Evolutionary conservation across 345 rosid species (phyloP).

Genomic region (Populus euphratica): DNA sequence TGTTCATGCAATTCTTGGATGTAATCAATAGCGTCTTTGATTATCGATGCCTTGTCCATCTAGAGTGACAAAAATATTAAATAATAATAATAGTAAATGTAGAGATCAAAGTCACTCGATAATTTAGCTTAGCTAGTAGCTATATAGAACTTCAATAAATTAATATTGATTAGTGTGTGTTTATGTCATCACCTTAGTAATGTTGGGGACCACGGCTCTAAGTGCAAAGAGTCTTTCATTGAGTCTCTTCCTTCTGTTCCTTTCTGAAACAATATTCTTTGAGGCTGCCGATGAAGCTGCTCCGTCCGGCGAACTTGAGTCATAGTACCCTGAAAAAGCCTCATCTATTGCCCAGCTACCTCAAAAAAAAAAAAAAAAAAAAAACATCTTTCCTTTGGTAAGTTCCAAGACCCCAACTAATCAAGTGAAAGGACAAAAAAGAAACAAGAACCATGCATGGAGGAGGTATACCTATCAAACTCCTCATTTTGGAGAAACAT

Average conservation of each 20-base stretch:
- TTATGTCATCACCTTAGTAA: constrained; percentile 55
- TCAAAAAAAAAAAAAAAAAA: neutral
- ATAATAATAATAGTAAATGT: neutral
- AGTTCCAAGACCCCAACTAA: neutral
- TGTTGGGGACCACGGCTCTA: constrained; percentile 90
- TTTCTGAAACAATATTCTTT: constrained; percentile 83
- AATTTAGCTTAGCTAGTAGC: neutral
- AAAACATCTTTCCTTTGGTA: neutral
- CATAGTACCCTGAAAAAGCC: constrained; percentile 49
- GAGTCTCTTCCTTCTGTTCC: constrained; percentile 85
- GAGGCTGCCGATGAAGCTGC: constrained; percentile 71
- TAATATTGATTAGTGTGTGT: neutral
- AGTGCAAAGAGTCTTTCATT: constrained; percentile 87
- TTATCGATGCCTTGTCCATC: constrained; percentile 99
- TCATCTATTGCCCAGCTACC: constrained; percentile 28
- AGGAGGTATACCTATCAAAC: constrained; percentile 26
- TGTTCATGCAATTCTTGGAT: constrained; percentile 79
- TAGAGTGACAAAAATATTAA: constrained; percentile 10
- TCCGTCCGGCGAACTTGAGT: constrained; percentile 95
- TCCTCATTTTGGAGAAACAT: constrained; percentile 59
- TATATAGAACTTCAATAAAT: neutral
- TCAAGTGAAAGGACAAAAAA: neutral
- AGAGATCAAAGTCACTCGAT: neutral
- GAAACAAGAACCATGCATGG: neutral
- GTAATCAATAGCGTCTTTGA: constrained; percentile 88